Evolutionary conservation across 73 alveolate species (phyloP).

Genomic region (Paramecium octaurelia): DNA sequence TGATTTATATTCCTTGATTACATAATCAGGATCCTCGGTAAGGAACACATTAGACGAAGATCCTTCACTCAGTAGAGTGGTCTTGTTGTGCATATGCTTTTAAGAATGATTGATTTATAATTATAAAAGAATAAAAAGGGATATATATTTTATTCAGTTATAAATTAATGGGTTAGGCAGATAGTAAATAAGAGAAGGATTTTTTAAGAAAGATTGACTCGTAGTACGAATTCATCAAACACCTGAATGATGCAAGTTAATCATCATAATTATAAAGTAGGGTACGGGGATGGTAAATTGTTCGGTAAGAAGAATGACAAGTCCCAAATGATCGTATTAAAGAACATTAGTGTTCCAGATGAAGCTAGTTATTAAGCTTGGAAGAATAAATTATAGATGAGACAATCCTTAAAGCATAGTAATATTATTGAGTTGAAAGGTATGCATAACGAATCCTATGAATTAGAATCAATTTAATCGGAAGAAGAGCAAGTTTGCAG

Average conservation of each 20-base stretch:
- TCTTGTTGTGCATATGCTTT: constrained; percentile 2
- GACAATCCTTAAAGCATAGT: background rate
- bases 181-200: background rate
- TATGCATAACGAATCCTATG: background rate
- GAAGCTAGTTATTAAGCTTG: background rate
- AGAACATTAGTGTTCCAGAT: background rate
- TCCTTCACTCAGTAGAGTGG: constrained; percentile 13
- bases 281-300: constrained; percentile 37
- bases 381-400: background rate
- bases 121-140: background rate
- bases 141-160: background rate
- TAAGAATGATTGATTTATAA: constrained; percentile 16
- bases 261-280: background rate
- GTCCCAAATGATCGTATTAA: background rate
- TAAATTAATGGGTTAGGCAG: background rate
- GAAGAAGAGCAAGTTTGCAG: background rate
- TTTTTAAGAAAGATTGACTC: background rate
- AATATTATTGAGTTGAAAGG: background rate
- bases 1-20: background rate
- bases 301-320: background rate
- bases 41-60: background rate
- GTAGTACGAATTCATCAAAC: background rate
- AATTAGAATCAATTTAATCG: background rate
- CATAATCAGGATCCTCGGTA: background rate
- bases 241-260: constrained; percentile 15